These are phyloP conservation scores for Boechera divaricarpa DNA, from an alignment of 345 rosid genomes.

Conservation along the genomic window DNA sequence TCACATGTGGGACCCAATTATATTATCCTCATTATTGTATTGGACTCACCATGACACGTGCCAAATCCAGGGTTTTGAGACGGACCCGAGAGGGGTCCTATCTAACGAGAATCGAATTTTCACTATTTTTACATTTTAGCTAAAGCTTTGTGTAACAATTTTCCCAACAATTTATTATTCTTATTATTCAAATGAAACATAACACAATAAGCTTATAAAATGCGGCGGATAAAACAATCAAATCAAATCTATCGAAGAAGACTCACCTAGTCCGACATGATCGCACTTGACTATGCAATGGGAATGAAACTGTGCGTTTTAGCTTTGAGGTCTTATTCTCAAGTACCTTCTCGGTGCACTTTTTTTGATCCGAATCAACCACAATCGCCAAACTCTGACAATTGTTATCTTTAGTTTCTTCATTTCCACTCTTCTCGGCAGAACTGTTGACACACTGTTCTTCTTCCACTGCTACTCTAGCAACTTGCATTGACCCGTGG, in stretches of 20 bases:
- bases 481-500: conserved; percentile 3
- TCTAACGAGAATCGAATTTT: background rate
- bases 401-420: background rate
- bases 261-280: conserved; percentile 36
- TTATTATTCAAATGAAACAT: background rate
- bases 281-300: conserved; percentile 28
- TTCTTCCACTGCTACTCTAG: background rate
- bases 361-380: background rate
- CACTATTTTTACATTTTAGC: background rate
- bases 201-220: background rate
- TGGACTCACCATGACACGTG: conserved; percentile 24
- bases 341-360: background rate
- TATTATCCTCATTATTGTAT: conserved; percentile 24
- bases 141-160: background rate
- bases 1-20: conserved; percentile 12
- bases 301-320: conserved; percentile 33
- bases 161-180: no score
- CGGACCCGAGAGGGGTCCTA: background rate
- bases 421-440: background rate
- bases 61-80: background rate
- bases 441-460: background rate
- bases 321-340: conserved; percentile 8
- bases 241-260: background rate
- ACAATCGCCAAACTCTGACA: conserved; percentile 24
- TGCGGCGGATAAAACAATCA: conserved; percentile 2